Evolutionary conservation across 352 stramenopile genomes (phyloP).

Genomic region (Phytophthora melonis): DNA sequence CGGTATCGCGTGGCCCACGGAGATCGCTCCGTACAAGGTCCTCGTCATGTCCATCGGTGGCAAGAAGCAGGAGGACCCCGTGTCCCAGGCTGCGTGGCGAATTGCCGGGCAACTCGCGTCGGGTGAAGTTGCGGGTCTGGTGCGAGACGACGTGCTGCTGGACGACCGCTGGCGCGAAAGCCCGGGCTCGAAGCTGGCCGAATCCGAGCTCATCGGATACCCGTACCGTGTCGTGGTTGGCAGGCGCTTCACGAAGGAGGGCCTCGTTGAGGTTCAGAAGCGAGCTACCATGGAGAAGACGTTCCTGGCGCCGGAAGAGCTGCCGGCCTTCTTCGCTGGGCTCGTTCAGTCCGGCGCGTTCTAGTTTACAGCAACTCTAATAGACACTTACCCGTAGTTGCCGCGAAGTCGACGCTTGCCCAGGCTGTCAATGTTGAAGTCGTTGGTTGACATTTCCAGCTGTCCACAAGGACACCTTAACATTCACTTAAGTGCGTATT

Average conservation of each 20-base stretch:
- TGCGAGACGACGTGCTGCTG: conserved; percentile 73
- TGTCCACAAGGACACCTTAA: neutral
- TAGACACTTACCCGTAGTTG: neutral
- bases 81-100: conserved; percentile 50
- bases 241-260: conserved; percentile 80
- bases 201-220: conserved; percentile 89
- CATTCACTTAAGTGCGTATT: neutral
- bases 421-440: neutral
- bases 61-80: conserved; percentile 58
- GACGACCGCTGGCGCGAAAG: conserved; percentile 88
- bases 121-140: conserved; percentile 37
- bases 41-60: conserved; percentile 81
- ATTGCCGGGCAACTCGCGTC: conserved; percentile 68
- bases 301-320: conserved; percentile 57
- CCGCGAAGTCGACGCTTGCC: too few species aligned
- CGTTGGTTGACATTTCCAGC: neutral
- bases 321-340: conserved; percentile 51
- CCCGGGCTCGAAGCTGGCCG: conserved; percentile 80
- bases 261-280: conserved; percentile 79
- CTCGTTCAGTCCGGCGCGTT: conserved; percentile 30
- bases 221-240: conserved; percentile 88
- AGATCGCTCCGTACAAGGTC: conserved; percentile 85
- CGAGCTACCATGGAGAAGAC: conserved; percentile 72
- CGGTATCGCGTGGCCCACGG: conserved; percentile 84
- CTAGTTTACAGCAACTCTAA: conserved; percentile 5